Percentiles rank a stretch among this genome's conserved stretches.
Evolutionary conservation across 495 filamentous ascomycete species (phyloP).

Genomic region (Aspergillus nanangensis): DNA sequence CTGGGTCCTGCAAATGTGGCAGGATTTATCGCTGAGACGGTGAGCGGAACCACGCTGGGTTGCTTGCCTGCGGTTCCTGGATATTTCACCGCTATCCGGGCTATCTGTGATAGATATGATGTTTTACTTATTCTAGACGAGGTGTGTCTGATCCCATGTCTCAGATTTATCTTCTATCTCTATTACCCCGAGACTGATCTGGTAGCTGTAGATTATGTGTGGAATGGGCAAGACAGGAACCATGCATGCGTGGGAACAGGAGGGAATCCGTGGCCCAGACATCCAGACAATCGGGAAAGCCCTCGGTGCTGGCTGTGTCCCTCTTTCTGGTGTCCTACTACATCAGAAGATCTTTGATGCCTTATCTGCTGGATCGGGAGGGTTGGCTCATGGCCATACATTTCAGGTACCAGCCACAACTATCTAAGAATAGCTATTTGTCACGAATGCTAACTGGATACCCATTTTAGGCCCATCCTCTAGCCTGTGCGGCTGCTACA

Average conservation of each 20-base stretch:
- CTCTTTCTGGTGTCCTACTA: constrained; percentile 32
- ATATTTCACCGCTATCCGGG: constrained; percentile 33
- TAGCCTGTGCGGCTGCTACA: constrained; percentile 55
- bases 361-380: constrained; percentile 16
- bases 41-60: constrained; percentile 46
- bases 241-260: constrained; percentile 38
- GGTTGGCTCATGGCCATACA: constrained; percentile 58
- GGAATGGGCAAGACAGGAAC: constrained; percentile 38
- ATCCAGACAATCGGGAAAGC: constrained; percentile 40
- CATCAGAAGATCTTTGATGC: constrained; percentile 27
- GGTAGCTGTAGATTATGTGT: constrained; percentile 30
- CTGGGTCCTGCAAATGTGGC: constrained; percentile 58
- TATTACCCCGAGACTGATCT: too few relatives aligned
- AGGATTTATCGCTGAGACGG: constrained; percentile 61
- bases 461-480: constrained; percentile 59
- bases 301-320: constrained; percentile 35
- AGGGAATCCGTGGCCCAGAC: constrained; percentile 30
- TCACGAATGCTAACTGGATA: constrained; percentile 10
- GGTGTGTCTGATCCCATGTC: too few relatives aligned
- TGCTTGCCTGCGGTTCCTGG: constrained; percentile 35
- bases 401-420: constrained; percentile 36
- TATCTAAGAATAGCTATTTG: background rate
- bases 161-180: too few relatives aligned
- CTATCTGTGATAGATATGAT: constrained; percentile 36
- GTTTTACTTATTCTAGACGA: constrained; percentile 42